A percentile compares a stretch with the other conserved stretches of the same genome.
Conservation (phyloP, 306 rosid species). For the Glycine latifolia region DNA sequence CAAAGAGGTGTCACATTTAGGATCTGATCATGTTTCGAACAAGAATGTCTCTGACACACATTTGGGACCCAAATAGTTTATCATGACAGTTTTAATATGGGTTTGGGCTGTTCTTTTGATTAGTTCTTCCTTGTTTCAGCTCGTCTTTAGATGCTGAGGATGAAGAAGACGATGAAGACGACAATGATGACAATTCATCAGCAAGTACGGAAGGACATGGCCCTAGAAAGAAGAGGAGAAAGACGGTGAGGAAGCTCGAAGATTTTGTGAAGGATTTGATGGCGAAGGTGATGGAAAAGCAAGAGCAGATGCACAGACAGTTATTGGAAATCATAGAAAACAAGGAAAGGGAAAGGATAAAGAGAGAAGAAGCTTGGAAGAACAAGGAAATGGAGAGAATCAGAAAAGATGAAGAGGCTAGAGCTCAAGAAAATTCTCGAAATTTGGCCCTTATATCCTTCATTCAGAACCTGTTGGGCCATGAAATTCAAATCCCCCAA, state of each 20-base stretch:
- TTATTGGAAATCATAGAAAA: conserved; percentile 71
- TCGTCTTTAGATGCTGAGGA: conserved; percentile 57
- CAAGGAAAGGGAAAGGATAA: conserved; percentile 73
- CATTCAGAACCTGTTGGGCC: conserved; percentile 64
- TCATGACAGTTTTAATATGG: background rate
- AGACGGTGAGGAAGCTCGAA: conserved; percentile 51
- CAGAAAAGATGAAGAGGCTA: conserved; percentile 63
- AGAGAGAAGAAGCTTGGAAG: conserved; percentile 88
- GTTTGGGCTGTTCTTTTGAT: conserved; percentile 33
- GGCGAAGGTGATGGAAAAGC: conserved; percentile 74
- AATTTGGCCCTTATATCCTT: conserved; percentile 70
- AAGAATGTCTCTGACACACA: too few relatives aligned
- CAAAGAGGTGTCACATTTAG: background rate
- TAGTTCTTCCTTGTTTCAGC: conserved; percentile 56
- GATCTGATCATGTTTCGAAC: too few relatives aligned
- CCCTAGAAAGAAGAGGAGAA: conserved; percentile 62
- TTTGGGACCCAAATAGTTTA: background rate
- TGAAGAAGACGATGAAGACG: conserved; percentile 47
- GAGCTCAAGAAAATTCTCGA: conserved; percentile 75
- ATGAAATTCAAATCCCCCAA: conserved; percentile 59
- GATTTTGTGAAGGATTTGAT: conserved; percentile 65
- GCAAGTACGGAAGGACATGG: conserved; percentile 38
- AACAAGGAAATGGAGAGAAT: conserved; percentile 70
- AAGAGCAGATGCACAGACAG: conserved; percentile 80
- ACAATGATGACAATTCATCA: conserved; percentile 30